Conservation (phyloP, 2,329 filamentous ascomycete species). For the Fusarium sp. region DNA sequence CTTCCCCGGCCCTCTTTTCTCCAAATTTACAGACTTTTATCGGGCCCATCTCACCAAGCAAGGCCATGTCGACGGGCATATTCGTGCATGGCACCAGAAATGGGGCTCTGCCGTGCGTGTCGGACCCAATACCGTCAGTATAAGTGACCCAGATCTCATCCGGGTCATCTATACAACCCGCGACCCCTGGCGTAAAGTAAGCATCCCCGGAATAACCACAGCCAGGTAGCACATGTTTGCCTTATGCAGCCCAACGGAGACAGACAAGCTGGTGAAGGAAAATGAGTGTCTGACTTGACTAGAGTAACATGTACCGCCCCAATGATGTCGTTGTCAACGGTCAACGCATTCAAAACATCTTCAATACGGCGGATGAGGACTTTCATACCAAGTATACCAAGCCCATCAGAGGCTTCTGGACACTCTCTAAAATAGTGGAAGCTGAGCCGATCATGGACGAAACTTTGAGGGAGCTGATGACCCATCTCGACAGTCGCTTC, state of each 20-base stretch:
- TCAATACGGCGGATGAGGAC: slow-evolving; percentile 34
- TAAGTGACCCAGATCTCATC: slow-evolving; percentile 32
- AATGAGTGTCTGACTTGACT: background rate
- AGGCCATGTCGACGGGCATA: slow-evolving; percentile 22
- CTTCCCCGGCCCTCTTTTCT: slow-evolving; percentile 16
- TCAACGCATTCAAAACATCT: slow-evolving; percentile 35
- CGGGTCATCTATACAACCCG: slow-evolving; percentile 27
- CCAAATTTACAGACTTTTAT: slow-evolving; percentile 32
- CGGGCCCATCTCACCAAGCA: slow-evolving; percentile 19
- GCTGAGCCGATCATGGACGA: slow-evolving; percentile 38
- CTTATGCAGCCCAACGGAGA: background rate
- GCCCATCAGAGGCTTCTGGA: slow-evolving; percentile 38
- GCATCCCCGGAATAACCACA: background rate
- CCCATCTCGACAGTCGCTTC: slow-evolving; percentile 25
- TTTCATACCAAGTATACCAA: slow-evolving; percentile 38
- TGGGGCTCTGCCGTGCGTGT: slow-evolving; percentile 30
- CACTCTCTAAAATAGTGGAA: slow-evolving; percentile 31
- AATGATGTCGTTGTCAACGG: slow-evolving; percentile 34
- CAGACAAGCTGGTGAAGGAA: background rate
- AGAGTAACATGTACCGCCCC: slow-evolving; percentile 35
- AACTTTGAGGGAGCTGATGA: slow-evolving; percentile 23
- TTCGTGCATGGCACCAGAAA: slow-evolving; percentile 27
- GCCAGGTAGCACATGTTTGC: too few relatives aligned
- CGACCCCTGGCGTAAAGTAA: slow-evolving; percentile 34
- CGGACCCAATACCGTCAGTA: slow-evolving; percentile 31